Evolutionary conservation across 2,329 filamentous ascomycete genomes (phyloP), one percentile per base, ranked within the genome.

Genomic region (Aspergillus sclerotialis): DNA sequence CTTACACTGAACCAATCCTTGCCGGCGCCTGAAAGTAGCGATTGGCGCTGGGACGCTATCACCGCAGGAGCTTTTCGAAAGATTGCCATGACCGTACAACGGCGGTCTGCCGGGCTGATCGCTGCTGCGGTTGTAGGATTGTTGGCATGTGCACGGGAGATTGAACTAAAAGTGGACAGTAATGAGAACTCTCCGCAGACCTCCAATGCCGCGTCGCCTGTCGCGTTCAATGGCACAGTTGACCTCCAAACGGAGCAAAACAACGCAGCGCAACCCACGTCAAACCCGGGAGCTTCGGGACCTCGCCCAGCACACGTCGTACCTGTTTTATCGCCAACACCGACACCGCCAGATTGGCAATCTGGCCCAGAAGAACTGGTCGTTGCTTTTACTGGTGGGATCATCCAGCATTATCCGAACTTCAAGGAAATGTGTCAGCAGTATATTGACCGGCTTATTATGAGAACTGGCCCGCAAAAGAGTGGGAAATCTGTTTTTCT

Each of bases 371-470:
- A 77, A 40, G 80, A 85, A 46, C 58, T 90, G 18, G 78, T 85
- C 1, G 81, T 89, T 14, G 84, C 84, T 1, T 89, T 86, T 53
- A 87, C 84, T 0, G 84, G 84, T 19, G 82, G 83, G 5, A 87
- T 84, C 50, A 89, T 89, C 39, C 75, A 79, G n/a, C 78, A 84
- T 49, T 87, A 87, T 49, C 83, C 84, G 30, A 73, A 83, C 46
- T 88, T 85, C 58, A 67, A 84, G 27, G 61, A 67, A 28, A 80
- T 82, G 48, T 86, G 81, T 44, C 82, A 88, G 56, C 50, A 61
- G 10, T 83, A 83, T 51, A 69, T 89, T 32, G 78, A 86, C 40
- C 59, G 63, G 4, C 55, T 75, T 10, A 65, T 73, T 13, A 65
- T 67, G 61, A 52, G 61, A 21, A 64, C 61, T 13, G 61, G 63